Conservation (phyloP, 2,329 filamentous ascomycete genomes). For the Microsporum audouinii region DNA sequence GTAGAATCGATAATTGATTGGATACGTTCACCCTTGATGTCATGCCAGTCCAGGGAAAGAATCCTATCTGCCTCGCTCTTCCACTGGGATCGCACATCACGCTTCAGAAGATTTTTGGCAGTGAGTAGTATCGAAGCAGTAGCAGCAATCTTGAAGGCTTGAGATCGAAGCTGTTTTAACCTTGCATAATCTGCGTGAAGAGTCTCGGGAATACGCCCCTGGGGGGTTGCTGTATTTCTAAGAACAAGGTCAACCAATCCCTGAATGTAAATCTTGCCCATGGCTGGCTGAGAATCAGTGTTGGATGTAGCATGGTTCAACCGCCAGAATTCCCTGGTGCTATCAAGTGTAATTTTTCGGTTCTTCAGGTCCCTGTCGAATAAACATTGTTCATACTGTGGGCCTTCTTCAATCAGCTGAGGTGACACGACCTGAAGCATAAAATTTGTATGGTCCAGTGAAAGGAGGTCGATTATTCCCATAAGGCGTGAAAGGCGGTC, state of each 20-base stretch:
- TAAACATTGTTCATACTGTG: constrained; percentile 49
- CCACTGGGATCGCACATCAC: constrained; percentile 54
- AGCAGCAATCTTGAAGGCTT: constrained; percentile 47
- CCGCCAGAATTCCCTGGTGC: constrained; percentile 46
- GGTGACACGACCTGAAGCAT: constrained; percentile 51
- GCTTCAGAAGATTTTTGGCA: constrained; percentile 54
- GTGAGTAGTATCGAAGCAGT: constrained; percentile 53
- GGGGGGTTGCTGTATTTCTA: constrained; percentile 41
- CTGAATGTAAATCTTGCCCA: constrained; percentile 44
- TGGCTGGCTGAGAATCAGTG: constrained; percentile 35
- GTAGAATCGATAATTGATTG: constrained; percentile 39
- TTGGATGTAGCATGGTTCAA: constrained; percentile 29
- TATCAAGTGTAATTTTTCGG: constrained; percentile 41
- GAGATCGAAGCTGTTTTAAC: constrained; percentile 42
- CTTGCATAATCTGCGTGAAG: constrained; percentile 46
- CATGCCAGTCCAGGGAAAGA: constrained; percentile 39
- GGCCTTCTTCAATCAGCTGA: constrained; percentile 48
- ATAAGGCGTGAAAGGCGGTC: constrained; percentile 53
- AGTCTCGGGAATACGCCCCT: constrained; percentile 49
- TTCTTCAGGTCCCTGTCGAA: constrained; percentile 46
- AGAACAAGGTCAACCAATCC: constrained; percentile 49
- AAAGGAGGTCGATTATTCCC: constrained; percentile 51
- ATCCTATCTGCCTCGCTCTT: constrained; percentile 50
- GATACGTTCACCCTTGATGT: constrained; percentile 32
- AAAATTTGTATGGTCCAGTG: constrained; percentile 55